Conservation (phyloP, 139 green algal species). For the Closterium sp. region DNA sequence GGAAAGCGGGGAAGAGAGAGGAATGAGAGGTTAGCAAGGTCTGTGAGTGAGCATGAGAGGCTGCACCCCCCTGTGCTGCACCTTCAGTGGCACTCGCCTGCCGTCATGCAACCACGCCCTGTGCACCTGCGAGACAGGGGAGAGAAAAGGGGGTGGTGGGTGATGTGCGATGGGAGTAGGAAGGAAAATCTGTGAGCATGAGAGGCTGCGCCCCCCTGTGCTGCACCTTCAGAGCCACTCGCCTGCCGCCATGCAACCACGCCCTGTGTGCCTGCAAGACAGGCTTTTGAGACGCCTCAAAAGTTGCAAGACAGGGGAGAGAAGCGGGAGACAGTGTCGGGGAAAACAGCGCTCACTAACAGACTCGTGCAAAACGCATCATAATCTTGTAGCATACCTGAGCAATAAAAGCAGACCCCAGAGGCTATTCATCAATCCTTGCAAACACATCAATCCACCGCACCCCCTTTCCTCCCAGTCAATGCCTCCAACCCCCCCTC, state of each 20-base stretch:
- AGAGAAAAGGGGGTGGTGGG: not conserved
- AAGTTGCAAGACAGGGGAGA: too few relatives aligned
- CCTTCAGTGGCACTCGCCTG: not conserved
- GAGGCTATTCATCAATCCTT: too few relatives aligned
- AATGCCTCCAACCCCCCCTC: not conserved
- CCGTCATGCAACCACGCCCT: not conserved
- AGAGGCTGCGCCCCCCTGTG: slow-evolving; percentile 27
- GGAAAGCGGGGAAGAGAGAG: not conserved
- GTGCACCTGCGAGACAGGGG: not conserved
- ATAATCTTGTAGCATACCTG: not conserved
- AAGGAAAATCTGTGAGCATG: slow-evolving; percentile 39
- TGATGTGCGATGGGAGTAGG: not conserved
- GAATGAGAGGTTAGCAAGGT: not conserved
- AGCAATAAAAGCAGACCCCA: not conserved
- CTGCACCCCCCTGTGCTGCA: not conserved
- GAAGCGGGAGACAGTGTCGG: too few relatives aligned
- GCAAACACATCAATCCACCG: not conserved
- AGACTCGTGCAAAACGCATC: too few relatives aligned
- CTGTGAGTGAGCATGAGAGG: not conserved
- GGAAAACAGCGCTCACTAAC: not conserved
- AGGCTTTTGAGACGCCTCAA: too few relatives aligned
- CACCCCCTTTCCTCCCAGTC: not conserved
- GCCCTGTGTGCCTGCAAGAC: too few relatives aligned
- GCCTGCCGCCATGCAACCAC: too few relatives aligned
- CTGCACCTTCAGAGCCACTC: slow-evolving; percentile 32